Evolutionary conservation across 768 basidiomycete genomes (phyloP), one percentile per base, ranked within the genome.

Genomic region (Serendipita vermifera): DNA sequence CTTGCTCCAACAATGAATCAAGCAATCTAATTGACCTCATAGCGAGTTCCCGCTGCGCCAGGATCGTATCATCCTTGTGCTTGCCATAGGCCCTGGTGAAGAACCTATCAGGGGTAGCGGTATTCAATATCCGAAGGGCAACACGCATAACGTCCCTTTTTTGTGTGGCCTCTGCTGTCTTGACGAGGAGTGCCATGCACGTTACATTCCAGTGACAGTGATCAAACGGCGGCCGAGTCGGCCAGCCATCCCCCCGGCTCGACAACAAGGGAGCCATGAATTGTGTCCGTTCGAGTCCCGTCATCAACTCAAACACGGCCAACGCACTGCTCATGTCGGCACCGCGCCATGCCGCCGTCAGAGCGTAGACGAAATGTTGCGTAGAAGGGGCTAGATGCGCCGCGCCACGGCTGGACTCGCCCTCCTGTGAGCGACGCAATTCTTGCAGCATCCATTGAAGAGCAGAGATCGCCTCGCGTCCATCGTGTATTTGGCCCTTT

Each of bases 121-220:
- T 27, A 51, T 31, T 5, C 5, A 51, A 7, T 22, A 51, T 51
- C 7, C 46, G 20, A 15, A 51, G 24, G 5, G 46, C 46, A n/a
- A 51, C 29, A n/a, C 46, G 46, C 9, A 51, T 22, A n/a, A 27
- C 22, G 9, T 51, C 46, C 32, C 22, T 22, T 31, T 26, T 51
- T 29, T 51, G 22, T 1, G 46, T 51, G 5, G 46, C 46, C 7
- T 31, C 22, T 7, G 46, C 46, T 7, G 46, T 51, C 29, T 51
- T 51, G 24, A 51, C n/a, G 22, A 51, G 24, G 7, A 51, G 46
- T 15, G 46, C 46, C 46, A 51, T 51, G 29, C 46, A 51, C 32
- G 46, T 51, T 7, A 31, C 32, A 29, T 51, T 51, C 46, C 46
- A 51, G 9, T 5, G 5, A 51, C 46, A 51, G 9, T 31, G 9